Base-by-base conservation (phyloP, 164 flowering plant species). In the Umbilicus rupestris region DNA sequence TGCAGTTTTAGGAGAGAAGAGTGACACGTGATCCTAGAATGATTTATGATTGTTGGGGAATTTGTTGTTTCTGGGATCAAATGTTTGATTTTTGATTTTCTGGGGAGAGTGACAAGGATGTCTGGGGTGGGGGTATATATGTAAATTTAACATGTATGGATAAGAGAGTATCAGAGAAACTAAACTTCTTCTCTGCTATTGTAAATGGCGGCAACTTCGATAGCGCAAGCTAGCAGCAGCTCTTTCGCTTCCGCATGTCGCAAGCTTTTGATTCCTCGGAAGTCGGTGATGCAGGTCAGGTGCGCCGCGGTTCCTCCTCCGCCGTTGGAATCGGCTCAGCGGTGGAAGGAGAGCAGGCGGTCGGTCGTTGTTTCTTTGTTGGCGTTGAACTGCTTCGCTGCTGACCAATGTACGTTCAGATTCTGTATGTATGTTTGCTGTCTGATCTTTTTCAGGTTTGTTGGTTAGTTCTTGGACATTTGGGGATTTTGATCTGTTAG, bases 271-370 rank as follows among this genome's bases (percentile, higher is more conserved):
- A 19, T 59, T 57, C 58, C 39, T 29, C 29, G 41, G 4, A 49
- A 33, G 68, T 44, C 33, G 15, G 37, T 7, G 57, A 70, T 39
- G 29, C 14, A 29, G 20, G 77, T 70, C 66, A 74, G 76, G 78
- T 78, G 82, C 78, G 79, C 77, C 49, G 26, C 70, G n/a, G 60
- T 55, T 55, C 14, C 33, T 26, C 60, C 60, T 28, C 19, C 19
- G 33, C 19, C 7, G 17, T 10, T 17, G 60, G 19, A 55, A 70
- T 67, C 59, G 28, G 70, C 68, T 41, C 74, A 62, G 24, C 28
- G 39, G 62, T 64, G 74, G 76, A 70, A 66, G 64, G 68, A 72
- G 68, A 76, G 84, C 77, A 72, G 94, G 73, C 83, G 90, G 63
- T 63, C 77, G 71, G 70, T 75, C 71, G 71, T 83, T 49, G 60